Base-by-base conservation (phyloP, 1,139 yeast genomes). In the Pichia sp. region DNA sequence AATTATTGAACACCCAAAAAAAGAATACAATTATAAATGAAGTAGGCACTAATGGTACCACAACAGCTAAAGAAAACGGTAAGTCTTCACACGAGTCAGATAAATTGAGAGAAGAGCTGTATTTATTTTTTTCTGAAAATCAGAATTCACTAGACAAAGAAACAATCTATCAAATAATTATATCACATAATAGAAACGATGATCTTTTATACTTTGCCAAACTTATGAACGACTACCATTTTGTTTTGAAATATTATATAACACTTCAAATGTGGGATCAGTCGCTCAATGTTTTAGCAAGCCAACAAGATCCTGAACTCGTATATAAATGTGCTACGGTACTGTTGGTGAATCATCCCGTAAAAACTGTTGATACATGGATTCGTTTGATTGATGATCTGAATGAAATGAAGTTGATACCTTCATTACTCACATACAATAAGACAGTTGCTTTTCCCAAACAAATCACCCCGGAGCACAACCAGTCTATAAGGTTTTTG, bases 351-450 rank as follows among this genome's bases (percentile, higher is more conserved):
- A 87, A 88, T 60, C 70, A 79, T 9, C 93, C 99, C 0, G 72
- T 72, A 37, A 76, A 75, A 13, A 88, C 96, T 0, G 80, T 87
- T 1, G 87, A 85, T 44, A 76, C 87, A 0, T 93, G 97, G 98
- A 76, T 87, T 63, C 75, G 84, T 53, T 65, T 80, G 36, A 59
- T 69, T 1, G 70, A 71, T 16, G 56, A 66, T 34, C 53, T 79
- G 12, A 78, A 86, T 51, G 82, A 83, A 43, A 76, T 79, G 10
- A 80, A 75, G 56, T 72, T 95, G 30, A 69, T 93, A 5, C 96
- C 97, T 1, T 83, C 97, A 0, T 71, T 93, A 18, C 66, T 90
- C 56, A 75, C 83, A 0, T 89, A 86, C 67, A 82, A 82, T 58
- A 74, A 79, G 40, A 73, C 75, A 51, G 75, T 74, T 55, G 59